Base-by-base conservation (phyloP, 2,329 filamentous ascomycete genomes). In the Nothopassalora personata region DNA sequence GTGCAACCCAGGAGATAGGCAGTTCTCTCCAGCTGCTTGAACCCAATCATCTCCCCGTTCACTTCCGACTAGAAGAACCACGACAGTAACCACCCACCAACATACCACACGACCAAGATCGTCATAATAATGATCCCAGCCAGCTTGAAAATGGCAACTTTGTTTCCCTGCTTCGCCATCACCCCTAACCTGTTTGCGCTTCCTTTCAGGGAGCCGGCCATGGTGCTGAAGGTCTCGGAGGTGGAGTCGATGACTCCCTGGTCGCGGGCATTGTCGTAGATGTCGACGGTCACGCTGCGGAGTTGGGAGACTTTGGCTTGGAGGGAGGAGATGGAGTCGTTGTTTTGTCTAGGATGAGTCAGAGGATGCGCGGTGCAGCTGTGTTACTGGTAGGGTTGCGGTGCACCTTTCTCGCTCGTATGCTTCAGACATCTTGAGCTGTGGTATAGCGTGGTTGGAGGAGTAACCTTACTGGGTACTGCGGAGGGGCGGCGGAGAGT, bases 211-310 rank as follows among this genome's bases (percentile, higher is more conserved):
- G 87, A 87, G 13, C 87, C 87, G 36, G 85, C 83, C 83, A 99
- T 91, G 68, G 86, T 88, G 60, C 90, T 93, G 76, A 99, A 97
- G 27, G 91, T 94, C 67, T 97, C 91, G 73, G 83, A 90, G 43
- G 90, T 93, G 70, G 85, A 86, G 76, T 99, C 91, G 66, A 99
- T 89, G 64, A 96, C 84, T 66, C 89, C 85, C 69, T 97, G 93
- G 68, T 90, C 85, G 59, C 91, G 86, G 53, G 94, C 94, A 73
- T 94, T 91, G 77, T 97, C 92, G 82, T 97, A 97, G 71, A 99
- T 99, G 79, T 99, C 91, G 65, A 97, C 86, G 46, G 94, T 99
- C 53, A 99, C 91, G 75, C 89, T 90, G 71, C 93, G 91, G 64
- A 99, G 84, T 54, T 91, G 91, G 18, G 90, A 90, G 57, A 97